Conservation (phyloP, 768 basidiomycete species). For the Holtermannia corniformis region DNA sequence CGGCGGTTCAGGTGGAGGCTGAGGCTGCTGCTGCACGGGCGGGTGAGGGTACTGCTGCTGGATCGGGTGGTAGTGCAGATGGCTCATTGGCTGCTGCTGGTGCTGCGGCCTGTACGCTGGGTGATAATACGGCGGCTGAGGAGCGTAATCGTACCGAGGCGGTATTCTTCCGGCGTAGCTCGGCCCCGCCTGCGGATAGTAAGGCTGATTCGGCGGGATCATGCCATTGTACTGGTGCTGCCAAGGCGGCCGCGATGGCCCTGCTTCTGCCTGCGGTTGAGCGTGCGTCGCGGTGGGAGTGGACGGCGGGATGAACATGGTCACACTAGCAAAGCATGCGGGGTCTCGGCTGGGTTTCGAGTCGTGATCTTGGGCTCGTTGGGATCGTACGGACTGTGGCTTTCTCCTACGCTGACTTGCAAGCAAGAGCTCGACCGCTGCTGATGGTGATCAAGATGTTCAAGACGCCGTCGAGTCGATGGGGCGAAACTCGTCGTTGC, state of each 20-base stretch:
- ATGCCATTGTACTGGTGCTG: neutral
- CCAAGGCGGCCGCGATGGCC: neutral
- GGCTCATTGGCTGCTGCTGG: neutral
- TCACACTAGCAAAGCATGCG: neutral
- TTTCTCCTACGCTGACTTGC: too few relatives aligned
- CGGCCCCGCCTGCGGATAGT: neutral
- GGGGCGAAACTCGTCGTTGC: too few relatives aligned
- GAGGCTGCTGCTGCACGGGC: slow-evolving; percentile 9
- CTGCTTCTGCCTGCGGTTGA: neutral
- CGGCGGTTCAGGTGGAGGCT: slow-evolving; percentile 5
- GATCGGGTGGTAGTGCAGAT: neutral
- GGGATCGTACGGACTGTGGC: too few relatives aligned
- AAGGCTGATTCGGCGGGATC: neutral
- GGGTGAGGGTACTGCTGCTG: slow-evolving; percentile 5
- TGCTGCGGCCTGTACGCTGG: slow-evolving; percentile 3
- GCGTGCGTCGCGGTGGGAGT: neutral
- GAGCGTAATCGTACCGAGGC: neutral
- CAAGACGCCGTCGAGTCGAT: too few relatives aligned
- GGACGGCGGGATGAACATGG: neutral
- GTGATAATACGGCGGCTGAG: neutral
- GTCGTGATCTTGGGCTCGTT: too few relatives aligned
- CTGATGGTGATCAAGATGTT: too few relatives aligned
- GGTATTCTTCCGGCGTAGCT: neutral
- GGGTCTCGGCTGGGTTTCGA: too few relatives aligned
- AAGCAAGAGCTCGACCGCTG: too few relatives aligned